phyloP scores from a whole-genome alignment of 805 yeast genomes.

The Isabelozyma pseudorhagii region DNA sequence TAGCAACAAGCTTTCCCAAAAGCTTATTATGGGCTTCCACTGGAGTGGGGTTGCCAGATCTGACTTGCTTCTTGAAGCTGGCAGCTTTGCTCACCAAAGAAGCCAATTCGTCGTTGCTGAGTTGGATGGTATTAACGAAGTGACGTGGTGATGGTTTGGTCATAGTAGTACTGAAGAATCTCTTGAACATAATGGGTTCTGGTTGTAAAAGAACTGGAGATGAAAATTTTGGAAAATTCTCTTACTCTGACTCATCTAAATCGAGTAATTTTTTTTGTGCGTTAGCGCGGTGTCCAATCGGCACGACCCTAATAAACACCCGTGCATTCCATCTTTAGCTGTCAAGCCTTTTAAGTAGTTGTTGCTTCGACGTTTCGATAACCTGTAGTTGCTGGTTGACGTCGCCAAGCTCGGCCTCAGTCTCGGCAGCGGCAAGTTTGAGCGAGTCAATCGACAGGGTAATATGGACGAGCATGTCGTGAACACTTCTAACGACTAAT shows the following conservation, averaged over 20 bases:
- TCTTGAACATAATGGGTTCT: neutral
- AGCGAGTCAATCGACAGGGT: neutral
- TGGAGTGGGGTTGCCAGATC: constrained; percentile 45
- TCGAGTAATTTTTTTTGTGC: constrained; percentile 10
- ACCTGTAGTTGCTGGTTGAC: neutral
- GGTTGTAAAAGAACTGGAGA: neutral
- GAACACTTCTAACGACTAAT: neutral
- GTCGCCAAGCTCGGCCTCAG: neutral
- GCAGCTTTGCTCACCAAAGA: constrained; percentile 73
- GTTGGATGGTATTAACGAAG: constrained; percentile 76
- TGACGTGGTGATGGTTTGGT: constrained; percentile 49
- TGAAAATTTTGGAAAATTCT: neutral
- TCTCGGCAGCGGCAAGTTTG: neutral
- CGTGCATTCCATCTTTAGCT: neutral
- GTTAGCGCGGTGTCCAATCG: constrained; percentile 18
- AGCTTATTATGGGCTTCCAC: constrained; percentile 48
- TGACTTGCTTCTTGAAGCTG: constrained; percentile 60
- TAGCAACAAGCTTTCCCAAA: constrained; percentile 76
- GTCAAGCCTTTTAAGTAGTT: neutral
- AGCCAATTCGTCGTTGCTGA: constrained; percentile 67
- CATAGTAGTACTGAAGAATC: neutral
- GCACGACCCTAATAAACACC: neutral
- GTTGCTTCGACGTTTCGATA: neutral
- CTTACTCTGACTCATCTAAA: constrained; percentile 13
- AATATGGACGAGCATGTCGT: neutral